Conservation (phyloP, 2,329 filamentous ascomycete species). For the Mycosphaerella sp. region DNA sequence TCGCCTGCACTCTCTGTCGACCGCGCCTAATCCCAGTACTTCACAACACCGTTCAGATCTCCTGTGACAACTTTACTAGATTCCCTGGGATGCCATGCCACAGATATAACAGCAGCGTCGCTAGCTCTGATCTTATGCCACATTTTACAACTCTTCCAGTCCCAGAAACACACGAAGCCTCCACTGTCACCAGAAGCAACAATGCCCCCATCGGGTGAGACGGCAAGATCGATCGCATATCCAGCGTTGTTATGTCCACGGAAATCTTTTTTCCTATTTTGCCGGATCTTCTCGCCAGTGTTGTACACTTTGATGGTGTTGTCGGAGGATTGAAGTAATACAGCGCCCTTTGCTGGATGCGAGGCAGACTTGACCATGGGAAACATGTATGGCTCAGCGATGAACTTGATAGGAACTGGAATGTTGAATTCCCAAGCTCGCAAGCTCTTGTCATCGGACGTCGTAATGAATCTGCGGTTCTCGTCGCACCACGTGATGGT, state of each 20-base stretch:
- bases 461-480: slow-evolving; percentile 92
- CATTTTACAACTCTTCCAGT: slow-evolving; percentile 99
- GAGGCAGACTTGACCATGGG: slow-evolving; percentile 78
- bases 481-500: slow-evolving; percentile 95
- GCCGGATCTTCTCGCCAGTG: slow-evolving; percentile 88
- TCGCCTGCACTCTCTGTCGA: background rate
- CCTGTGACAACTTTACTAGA: slow-evolving; percentile 89
- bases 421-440: slow-evolving; percentile 99
- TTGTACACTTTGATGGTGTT: slow-evolving; percentile 97
- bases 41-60: slow-evolving; percentile 79
- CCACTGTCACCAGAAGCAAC: slow-evolving; percentile 79
- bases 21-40: slow-evolving; percentile 72
- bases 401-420: slow-evolving; percentile 96
- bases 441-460: slow-evolving; percentile 92
- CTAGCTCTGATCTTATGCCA: slow-evolving; percentile 90
- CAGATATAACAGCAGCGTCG: slow-evolving; percentile 73
- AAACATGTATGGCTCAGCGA: slow-evolving; percentile 97
- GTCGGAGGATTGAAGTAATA: slow-evolving; percentile 87
- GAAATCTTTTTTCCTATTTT: slow-evolving; percentile 96
- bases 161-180: slow-evolving; percentile 93
- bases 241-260: slow-evolving; percentile 94
- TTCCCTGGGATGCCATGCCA: slow-evolving; percentile 97
- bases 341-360: slow-evolving; percentile 88
- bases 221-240: slow-evolving; percentile 81
- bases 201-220: slow-evolving; percentile 88